Percentiles rank a stretch among this genome's conserved stretches.
Conservation (phyloP, 1,284 basidiomycete species). For the Takashimella koratensis region DNA sequence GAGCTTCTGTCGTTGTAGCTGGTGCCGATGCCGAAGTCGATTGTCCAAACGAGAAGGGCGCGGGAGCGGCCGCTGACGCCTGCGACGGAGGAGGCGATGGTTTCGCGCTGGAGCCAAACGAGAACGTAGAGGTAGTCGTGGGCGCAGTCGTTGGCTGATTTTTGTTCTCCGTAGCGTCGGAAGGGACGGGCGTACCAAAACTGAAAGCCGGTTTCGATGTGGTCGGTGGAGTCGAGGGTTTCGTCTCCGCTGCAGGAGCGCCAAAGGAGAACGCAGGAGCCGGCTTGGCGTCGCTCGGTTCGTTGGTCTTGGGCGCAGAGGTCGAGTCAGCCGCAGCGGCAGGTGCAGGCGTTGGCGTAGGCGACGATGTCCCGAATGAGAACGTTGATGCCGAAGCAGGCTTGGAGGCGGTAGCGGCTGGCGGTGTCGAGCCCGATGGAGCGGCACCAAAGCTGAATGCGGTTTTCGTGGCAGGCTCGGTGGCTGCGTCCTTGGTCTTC, state of each 20-base stretch:
- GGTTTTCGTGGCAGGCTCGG: not conserved
- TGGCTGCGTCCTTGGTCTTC: not conserved
- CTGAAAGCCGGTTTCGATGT: not conserved
- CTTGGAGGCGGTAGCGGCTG: not conserved
- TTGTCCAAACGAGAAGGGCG: not conserved
- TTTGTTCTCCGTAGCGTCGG: not conserved
- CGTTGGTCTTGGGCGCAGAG: not conserved
- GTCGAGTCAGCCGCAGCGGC: not conserved
- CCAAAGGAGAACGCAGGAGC: too few relatives aligned
- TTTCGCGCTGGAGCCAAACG: constrained; percentile 1
- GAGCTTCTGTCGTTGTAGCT: not conserved
- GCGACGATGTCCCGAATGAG: not conserved
- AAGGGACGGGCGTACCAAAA: not conserved
- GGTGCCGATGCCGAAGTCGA: too few relatives aligned
- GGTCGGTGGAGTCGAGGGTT: not conserved
- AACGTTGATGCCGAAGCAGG: too few relatives aligned
- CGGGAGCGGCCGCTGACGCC: not conserved
- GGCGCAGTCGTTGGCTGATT: not conserved
- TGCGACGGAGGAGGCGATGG: not conserved
- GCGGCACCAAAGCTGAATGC: constrained; percentile 1
- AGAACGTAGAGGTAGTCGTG: not conserved
- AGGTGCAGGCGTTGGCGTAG: not conserved
- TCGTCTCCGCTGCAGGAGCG: too few relatives aligned
- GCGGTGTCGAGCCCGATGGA: not conserved
- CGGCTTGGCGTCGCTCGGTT: not conserved